A percentile compares a stretch with the other conserved stretches of the same genome.
These are phyloP conservation scores for Boletus speciosus DNA, from an alignment of 768 basidiomycete genomes.

Conservation along the genomic window DNA sequence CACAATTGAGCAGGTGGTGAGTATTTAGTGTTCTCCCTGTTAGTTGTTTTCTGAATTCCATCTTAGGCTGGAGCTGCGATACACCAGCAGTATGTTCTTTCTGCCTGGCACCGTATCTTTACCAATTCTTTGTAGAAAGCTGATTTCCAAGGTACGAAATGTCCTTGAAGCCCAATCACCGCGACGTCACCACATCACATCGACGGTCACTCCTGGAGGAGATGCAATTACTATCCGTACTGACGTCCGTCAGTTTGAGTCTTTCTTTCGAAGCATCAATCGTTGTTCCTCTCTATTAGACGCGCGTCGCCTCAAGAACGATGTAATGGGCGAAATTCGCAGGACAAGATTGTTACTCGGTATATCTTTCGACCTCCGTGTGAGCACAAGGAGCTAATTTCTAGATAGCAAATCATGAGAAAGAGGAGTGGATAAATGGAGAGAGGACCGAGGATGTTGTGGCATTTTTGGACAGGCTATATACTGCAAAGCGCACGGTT, in stretches of 20 bases:
- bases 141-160: constrained; percentile 85
- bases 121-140: constrained; percentile 45
- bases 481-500: constrained; percentile 82
- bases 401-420: constrained; percentile 71
- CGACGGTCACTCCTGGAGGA: constrained; percentile 41
- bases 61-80: constrained; percentile 63
- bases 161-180: constrained; percentile 79
- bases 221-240: constrained; percentile 83
- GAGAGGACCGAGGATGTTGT: constrained; percentile 82
- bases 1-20: constrained; percentile 85
- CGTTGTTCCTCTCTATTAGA: constrained; percentile 82
- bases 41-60: constrained; percentile 5
- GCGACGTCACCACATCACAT: constrained; percentile 42
- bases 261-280: constrained; percentile 82
- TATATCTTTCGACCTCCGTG: constrained; percentile 28
- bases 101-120: constrained; percentile 7
- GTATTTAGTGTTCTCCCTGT: constrained; percentile 29
- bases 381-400: neutral
- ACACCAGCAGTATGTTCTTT: constrained; percentile 52
- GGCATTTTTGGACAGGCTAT: constrained; percentile 82
- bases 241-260: constrained; percentile 80
- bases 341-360: constrained; percentile 72
- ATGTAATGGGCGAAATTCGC: constrained; percentile 88
- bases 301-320: constrained; percentile 86
- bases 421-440: constrained; percentile 86